Evolutionary conservation across 345 rosid species (phyloP).

Genomic region (Boechera stricta): DNA sequence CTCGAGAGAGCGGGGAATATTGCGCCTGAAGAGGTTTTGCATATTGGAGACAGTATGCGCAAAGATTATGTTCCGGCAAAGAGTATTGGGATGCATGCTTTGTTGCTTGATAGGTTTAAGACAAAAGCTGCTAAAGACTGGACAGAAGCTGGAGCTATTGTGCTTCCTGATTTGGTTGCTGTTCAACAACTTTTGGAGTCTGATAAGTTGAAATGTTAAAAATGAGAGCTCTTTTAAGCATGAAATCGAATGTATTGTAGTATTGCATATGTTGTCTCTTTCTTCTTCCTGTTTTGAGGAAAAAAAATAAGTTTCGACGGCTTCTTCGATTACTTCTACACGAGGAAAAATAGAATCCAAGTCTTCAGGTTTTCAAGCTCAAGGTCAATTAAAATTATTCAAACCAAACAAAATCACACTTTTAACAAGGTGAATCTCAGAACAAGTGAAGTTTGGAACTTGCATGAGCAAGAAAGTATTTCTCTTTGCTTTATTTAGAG

Average conservation of each 20-base stretch:
- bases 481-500: slow-evolving; percentile 23
- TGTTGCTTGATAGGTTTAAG: slow-evolving; percentile 84
- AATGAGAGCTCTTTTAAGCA: slow-evolving; percentile 16
- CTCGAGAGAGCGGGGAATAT: slow-evolving; percentile 79
- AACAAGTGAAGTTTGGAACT: background rate
- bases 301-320: slow-evolving; percentile 2
- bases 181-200: slow-evolving; percentile 67
- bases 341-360: background rate
- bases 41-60: slow-evolving; percentile 94
- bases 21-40: slow-evolving; percentile 69
- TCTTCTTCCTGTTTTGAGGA: slow-evolving; percentile 19
- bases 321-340: background rate
- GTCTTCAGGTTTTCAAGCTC: background rate
- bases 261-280: slow-evolving; percentile 25
- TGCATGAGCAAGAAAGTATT: slow-evolving; percentile 14
- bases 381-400: background rate
- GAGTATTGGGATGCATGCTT: slow-evolving; percentile 89
- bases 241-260: slow-evolving; percentile 28
- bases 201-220: slow-evolving; percentile 48
- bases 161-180: slow-evolving; percentile 78
- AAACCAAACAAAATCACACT: slow-evolving; percentile 21
- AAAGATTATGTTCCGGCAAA: slow-evolving; percentile 84
- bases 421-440: slow-evolving; percentile 10
- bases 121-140: slow-evolving; percentile 83
- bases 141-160: slow-evolving; percentile 76